Evolutionary conservation across 306 rosid species (phyloP).

Genomic region (Bauhinia variegata): DNA sequence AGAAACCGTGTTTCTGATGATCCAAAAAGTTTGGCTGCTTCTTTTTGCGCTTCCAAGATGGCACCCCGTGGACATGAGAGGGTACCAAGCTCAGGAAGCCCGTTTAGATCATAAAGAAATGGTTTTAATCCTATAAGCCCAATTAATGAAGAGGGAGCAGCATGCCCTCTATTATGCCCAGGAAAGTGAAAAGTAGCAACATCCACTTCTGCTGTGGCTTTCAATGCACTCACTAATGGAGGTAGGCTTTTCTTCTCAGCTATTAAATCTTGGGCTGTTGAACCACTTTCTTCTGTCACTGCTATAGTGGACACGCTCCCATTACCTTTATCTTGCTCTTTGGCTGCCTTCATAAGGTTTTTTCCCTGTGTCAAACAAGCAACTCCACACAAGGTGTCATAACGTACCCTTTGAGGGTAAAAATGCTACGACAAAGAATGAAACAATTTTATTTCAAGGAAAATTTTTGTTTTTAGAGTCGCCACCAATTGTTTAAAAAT

Average conservation of each 20-base stretch:
- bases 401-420: too few relatives aligned
- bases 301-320: too few relatives aligned
- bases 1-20: constrained; percentile 54
- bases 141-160: constrained; percentile 54
- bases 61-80: constrained; percentile 58
- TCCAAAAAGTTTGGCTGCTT: constrained; percentile 58
- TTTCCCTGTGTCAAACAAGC: constrained; percentile 14
- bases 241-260: constrained; percentile 26
- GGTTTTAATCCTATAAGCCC: constrained; percentile 50
- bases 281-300: constrained; percentile 6
- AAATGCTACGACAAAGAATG: too few relatives aligned
- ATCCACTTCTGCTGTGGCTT: constrained; percentile 48
- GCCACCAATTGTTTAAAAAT: too few relatives aligned
- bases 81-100: constrained; percentile 54
- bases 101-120: constrained; percentile 51
- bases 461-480: too few relatives aligned
- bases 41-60: constrained; percentile 53
- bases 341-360: background rate
- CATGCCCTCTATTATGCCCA: constrained; percentile 60
- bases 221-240: constrained; percentile 54
- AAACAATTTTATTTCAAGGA: too few relatives aligned
- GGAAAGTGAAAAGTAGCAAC: constrained; percentile 62
- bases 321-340: background rate
- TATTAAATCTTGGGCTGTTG: constrained; percentile 2
- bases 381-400: too few relatives aligned